Evolutionary conservation across 1,284 basidiomycete species (phyloP).

Genomic region (Fomitiporia mediterranea): DNA sequence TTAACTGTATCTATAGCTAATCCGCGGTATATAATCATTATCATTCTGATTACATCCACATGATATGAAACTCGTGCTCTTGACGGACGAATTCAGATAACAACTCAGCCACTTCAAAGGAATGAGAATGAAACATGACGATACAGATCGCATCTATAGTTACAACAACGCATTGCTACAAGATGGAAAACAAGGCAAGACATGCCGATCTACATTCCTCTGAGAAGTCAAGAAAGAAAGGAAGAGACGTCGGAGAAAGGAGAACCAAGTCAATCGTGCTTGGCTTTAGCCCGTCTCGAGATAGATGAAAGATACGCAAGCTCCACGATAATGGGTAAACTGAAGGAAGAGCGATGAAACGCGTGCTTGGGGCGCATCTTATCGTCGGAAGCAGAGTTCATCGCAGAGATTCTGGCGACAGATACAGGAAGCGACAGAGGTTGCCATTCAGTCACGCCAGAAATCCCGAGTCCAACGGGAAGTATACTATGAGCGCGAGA

Average conservation of each 20-base stretch:
- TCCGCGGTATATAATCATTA: too few relatives aligned
- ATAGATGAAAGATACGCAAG: constrained; percentile 9
- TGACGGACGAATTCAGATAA: too few relatives aligned
- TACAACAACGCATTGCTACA: background rate
- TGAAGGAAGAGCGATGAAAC: constrained; percentile 2
- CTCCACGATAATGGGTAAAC: constrained; percentile 8
- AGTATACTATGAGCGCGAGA: background rate
- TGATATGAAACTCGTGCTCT: too few relatives aligned
- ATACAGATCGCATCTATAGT: constrained; percentile 4
- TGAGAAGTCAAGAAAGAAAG: background rate
- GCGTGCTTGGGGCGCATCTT: background rate
- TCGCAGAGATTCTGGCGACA: background rate
- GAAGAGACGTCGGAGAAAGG: background rate
- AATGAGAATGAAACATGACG: background rate
- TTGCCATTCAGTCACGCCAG: background rate
- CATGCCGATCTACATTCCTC: background rate
- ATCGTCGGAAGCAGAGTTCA: background rate
- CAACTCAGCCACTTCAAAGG: too few relatives aligned
- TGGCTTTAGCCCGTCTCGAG: background rate
- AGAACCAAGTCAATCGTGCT: background rate
- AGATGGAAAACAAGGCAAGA: background rate
- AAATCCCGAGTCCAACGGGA: background rate
- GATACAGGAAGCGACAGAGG: background rate
- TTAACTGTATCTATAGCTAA: too few relatives aligned
- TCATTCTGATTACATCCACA: too few relatives aligned